These are phyloP conservation scores for Leccinum uliginosum DNA, from an alignment of 768 basidiomycete genomes.

Conservation along the genomic window DNA sequence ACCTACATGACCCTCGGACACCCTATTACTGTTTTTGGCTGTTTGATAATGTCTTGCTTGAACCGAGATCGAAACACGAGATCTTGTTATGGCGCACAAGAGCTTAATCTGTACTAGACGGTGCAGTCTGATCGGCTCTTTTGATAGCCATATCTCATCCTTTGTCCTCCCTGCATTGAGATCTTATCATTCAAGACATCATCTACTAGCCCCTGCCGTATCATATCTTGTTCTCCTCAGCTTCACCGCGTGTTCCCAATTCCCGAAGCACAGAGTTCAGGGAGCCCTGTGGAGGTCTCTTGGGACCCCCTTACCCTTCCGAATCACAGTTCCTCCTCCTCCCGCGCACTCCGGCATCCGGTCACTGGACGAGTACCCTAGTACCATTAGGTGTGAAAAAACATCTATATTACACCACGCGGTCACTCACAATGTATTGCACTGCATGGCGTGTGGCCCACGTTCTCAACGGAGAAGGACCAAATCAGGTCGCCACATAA, in stretches of 20 bases:
- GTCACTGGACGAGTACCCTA: not conserved
- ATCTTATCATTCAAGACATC: not conserved
- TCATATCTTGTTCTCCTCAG: not conserved
- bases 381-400: not conserved
- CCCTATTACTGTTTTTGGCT: constrained; percentile 7
- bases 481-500: not conserved
- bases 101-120: not conserved
- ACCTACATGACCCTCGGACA: constrained; percentile 21
- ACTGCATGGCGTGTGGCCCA: constrained; percentile 1
- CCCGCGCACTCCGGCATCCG: not conserved
- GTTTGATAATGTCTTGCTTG: not conserved
- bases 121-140: not conserved
- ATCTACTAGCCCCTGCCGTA: not conserved
- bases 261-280: not conserved
- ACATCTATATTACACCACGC: not conserved
- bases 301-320: not conserved
- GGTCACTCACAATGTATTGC: not conserved
- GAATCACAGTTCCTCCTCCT: not conserved
- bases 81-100: not conserved
- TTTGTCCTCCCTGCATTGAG: not conserved
- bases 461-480: constrained; percentile 8
- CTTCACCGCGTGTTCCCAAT: not conserved
- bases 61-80: not conserved
- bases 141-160: not conserved
- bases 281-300: not conserved